These are phyloP conservation scores for Agarophyton chilense DNA, from an alignment of 23 red algal species.

Conservation along the genomic window DNA sequence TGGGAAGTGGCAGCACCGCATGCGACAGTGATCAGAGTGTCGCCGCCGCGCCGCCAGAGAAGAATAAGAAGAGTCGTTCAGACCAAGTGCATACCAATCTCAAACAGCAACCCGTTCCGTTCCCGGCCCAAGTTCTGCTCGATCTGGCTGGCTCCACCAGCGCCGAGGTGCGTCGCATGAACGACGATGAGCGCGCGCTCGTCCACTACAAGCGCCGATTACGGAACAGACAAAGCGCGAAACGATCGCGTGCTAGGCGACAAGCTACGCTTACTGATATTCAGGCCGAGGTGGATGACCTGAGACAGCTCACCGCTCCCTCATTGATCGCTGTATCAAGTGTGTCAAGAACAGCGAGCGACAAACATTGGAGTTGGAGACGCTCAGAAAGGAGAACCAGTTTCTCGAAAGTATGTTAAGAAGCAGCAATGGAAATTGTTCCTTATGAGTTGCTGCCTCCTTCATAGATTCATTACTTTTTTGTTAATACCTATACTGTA, in stretches of 20 bases:
- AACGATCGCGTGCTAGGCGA: slow-evolving; percentile 47
- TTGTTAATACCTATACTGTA: too few species aligned
- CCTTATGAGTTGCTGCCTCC: neutral
- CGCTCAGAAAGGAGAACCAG: slow-evolving; percentile 55
- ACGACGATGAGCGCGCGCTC: slow-evolving; percentile 67
- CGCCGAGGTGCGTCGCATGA: slow-evolving; percentile 67
- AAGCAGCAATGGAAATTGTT: neutral
- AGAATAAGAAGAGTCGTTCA: too few species aligned
- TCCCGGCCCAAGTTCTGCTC: slow-evolving; percentile 58
- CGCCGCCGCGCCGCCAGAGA: too few species aligned
- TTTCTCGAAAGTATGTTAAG: slow-evolving; percentile 62
- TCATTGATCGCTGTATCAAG: slow-evolving; percentile 54
- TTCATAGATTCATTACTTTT: too few species aligned
- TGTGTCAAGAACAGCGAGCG: slow-evolving; percentile 41
- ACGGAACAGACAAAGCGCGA: slow-evolving; percentile 65
- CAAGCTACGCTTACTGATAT: slow-evolving; percentile 54
- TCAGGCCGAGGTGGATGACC: slow-evolving; percentile 66
- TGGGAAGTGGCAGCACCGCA: neutral
- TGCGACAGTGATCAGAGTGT: neutral
- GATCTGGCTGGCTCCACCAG: slow-evolving; percentile 68
- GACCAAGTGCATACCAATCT: neutral
- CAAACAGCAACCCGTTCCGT: neutral
- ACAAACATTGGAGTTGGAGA: slow-evolving; percentile 35
- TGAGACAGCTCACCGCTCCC: slow-evolving; percentile 43
- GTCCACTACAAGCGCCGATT: slow-evolving; percentile 74